These are phyloP conservation scores for Fusarium anguioides DNA, from an alignment of 2,329 filamentous ascomycete species.

Conservation along the genomic window DNA sequence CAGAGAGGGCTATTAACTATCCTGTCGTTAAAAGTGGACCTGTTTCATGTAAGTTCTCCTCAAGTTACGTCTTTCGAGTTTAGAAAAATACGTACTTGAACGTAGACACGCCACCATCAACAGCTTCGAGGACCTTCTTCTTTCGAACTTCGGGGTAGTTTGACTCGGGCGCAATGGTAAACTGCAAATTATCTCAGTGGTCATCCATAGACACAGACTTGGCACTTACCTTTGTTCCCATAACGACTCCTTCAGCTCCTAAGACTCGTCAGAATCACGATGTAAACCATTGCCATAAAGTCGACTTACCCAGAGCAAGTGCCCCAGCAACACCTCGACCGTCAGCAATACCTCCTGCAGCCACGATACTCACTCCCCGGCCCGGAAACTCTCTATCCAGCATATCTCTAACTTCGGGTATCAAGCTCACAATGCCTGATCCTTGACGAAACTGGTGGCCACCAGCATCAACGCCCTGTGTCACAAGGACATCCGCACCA, in stretches of 20 bases:
- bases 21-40: slow-evolving; percentile 57
- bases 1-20: slow-evolving; percentile 54
- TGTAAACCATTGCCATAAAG: too few relatives aligned
- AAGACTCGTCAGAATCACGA: neutral
- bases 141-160: slow-evolving; percentile 55
- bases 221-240: slow-evolving; percentile 56
- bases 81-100: slow-evolving; percentile 53
- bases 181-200: slow-evolving; percentile 50
- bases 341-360: slow-evolving; percentile 70
- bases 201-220: neutral
- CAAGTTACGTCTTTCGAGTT: neutral
- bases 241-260: slow-evolving; percentile 58
- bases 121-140: slow-evolving; percentile 53
- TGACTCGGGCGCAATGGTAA: slow-evolving; percentile 58
- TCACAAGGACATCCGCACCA: slow-evolving; percentile 68
- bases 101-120: slow-evolving; percentile 58
- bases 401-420: slow-evolving; percentile 67
- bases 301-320: slow-evolving; percentile 61
- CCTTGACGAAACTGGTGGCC: slow-evolving; percentile 69
- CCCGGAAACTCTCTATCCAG: slow-evolving; percentile 53
- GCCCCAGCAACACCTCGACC: slow-evolving; percentile 66
- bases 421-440: slow-evolving; percentile 64
- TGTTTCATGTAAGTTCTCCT: slow-evolving; percentile 18
- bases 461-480: slow-evolving; percentile 73
- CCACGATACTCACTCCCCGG: slow-evolving; percentile 58